A percentile compares a stretch with the other conserved stretches of the same genome.
These are phyloP conservation scores for Paecilomyces variotii DNA, from an alignment of 2,329 filamentous ascomycete species.

Conservation along the genomic window DNA sequence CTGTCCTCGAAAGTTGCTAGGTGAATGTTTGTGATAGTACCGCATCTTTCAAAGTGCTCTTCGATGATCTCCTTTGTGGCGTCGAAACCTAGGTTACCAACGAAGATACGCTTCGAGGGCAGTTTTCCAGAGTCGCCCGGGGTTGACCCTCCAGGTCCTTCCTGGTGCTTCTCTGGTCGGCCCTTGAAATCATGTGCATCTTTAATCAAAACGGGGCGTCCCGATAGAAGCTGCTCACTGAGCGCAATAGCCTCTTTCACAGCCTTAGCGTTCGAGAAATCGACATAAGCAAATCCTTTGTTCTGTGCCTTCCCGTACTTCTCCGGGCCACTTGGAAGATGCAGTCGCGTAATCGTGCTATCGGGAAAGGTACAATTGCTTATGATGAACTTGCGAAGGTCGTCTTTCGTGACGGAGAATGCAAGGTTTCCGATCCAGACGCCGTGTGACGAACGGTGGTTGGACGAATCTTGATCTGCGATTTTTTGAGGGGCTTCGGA, in stretches of 20 bases:
- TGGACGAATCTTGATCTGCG: constrained; percentile 14
- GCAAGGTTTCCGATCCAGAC: constrained; percentile 95
- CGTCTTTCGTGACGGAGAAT: constrained; percentile 67
- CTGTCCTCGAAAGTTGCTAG: constrained; percentile 93
- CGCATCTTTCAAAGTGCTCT: constrained; percentile 77
- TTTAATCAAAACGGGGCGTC: constrained; percentile 85
- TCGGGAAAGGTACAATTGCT: constrained; percentile 58
- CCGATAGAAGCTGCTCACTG: constrained; percentile 71
- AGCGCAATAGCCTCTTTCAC: constrained; percentile 72
- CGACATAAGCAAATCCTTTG: constrained; percentile 93
- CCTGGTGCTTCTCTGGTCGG: constrained; percentile 61
- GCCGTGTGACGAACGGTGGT: constrained; percentile 66
- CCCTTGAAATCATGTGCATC: constrained; percentile 84
- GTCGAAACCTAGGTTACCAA: constrained; percentile 82
- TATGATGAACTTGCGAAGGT: constrained; percentile 73
- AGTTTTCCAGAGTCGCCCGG: constrained; percentile 45
- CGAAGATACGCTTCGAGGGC: constrained; percentile 74
- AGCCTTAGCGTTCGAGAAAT: constrained; percentile 64
- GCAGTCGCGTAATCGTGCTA: constrained; percentile 71
- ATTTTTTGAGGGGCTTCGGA: constrained; percentile 3
- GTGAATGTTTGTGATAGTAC: constrained; percentile 72
- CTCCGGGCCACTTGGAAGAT: constrained; percentile 59
- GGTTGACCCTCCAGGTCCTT: constrained; percentile 21
- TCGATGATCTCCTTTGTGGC: constrained; percentile 72
- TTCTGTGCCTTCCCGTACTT: constrained; percentile 57